Conservation (phyloP, 495 filamentous ascomycete genomes). For the Beverwykella pulmonaria region DNA sequence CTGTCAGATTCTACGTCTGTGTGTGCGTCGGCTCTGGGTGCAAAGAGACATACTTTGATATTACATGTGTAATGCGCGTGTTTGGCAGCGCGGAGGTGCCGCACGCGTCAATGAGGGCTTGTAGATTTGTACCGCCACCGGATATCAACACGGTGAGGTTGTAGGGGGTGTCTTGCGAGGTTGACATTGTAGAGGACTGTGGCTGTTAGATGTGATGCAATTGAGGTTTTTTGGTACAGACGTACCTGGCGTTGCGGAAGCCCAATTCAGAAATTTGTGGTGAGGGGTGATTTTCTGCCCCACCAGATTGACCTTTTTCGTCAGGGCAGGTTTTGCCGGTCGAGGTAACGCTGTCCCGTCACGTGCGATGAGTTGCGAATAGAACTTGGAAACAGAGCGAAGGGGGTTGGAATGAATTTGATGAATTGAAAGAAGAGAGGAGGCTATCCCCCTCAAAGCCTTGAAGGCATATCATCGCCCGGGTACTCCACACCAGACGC, state of each 20-base stretch:
- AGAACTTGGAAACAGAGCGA: background rate
- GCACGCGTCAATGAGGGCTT: constrained; percentile 82
- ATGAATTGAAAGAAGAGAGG: background rate
- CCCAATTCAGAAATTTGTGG: constrained; percentile 5
- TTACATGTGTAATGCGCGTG: constrained; percentile 70
- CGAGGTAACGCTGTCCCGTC: background rate
- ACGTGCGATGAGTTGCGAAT: background rate
- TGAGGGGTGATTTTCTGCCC: constrained; percentile 6
- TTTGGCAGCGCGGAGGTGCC: constrained; percentile 57
- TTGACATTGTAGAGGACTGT: constrained; percentile 13
- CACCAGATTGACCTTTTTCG: background rate
- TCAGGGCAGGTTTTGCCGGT: background rate
- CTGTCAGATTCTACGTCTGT: background rate
- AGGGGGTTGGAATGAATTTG: background rate
- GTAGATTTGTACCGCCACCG: constrained; percentile 84
- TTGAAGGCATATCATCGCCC: no score
- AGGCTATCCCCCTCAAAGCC: no score
- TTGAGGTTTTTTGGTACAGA: background rate
- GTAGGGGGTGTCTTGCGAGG: constrained; percentile 7
- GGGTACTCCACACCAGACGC: background rate
- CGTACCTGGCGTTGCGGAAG: background rate
- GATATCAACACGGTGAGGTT: constrained; percentile 69
- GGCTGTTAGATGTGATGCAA: background rate
- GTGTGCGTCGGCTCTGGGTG: background rate
- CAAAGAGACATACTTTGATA: constrained; percentile 61